Percentiles rank a stretch among this genome's conserved stretches.
These are phyloP conservation scores for Cairneyella variabilis DNA, from an alignment of 495 filamentous ascomycete genomes.

Conservation along the genomic window DNA sequence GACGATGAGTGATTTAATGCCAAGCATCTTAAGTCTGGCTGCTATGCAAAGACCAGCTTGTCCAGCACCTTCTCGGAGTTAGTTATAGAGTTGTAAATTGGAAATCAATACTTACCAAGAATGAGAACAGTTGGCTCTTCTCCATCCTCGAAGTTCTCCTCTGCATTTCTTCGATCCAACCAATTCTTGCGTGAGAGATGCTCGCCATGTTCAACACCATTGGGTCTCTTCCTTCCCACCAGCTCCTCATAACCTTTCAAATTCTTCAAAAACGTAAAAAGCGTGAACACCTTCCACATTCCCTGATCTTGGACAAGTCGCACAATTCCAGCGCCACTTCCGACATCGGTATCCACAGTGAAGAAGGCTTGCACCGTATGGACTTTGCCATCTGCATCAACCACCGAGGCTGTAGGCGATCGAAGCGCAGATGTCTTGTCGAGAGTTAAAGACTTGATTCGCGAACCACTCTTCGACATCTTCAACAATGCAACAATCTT, in stretches of 20 bases:
- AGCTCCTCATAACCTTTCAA: slow-evolving; percentile 47
- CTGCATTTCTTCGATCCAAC: slow-evolving; percentile 50
- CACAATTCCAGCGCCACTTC: slow-evolving; percentile 48
- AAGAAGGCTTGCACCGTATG: slow-evolving; percentile 19
- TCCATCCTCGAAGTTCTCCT: slow-evolving; percentile 46
- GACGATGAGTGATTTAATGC: slow-evolving; percentile 52
- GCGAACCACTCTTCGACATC: slow-evolving; percentile 19
- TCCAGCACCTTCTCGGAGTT: slow-evolving; percentile 38
- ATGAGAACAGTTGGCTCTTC: slow-evolving; percentile 58
- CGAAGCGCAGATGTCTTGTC: slow-evolving; percentile 40
- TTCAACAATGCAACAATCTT: slow-evolving; percentile 41
- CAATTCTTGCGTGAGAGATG: slow-evolving; percentile 43
- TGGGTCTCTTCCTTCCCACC: slow-evolving; percentile 38
- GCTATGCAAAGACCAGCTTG: slow-evolving; percentile 52
- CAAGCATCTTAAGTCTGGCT: slow-evolving; percentile 60
- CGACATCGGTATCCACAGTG: slow-evolving; percentile 37
- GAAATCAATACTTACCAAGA: slow-evolving; percentile 37
- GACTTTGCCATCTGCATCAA: slow-evolving; percentile 36
- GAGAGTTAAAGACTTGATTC: slow-evolving; percentile 34
- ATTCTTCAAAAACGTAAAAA: slow-evolving; percentile 51
- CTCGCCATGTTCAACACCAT: slow-evolving; percentile 36
- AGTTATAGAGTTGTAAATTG: not conserved
- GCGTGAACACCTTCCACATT: slow-evolving; percentile 53
- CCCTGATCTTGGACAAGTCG: slow-evolving; percentile 44
- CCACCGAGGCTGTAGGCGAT: slow-evolving; percentile 41